Evolutionary conservation across 768 basidiomycete genomes (phyloP).

Genomic region (Mycena leptocephala): DNA sequence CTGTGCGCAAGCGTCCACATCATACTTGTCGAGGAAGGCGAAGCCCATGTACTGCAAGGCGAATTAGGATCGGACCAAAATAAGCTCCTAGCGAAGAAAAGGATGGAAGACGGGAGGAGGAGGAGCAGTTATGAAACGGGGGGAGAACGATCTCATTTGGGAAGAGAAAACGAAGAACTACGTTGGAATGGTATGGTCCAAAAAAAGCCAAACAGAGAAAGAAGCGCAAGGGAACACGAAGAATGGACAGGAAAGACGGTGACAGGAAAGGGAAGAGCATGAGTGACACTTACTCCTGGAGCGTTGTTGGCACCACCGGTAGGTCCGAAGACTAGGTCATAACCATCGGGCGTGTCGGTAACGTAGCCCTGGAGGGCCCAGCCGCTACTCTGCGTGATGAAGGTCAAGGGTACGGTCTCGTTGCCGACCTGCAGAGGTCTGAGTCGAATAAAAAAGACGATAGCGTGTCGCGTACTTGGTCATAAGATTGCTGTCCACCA

Average conservation of each 20-base stretch:
- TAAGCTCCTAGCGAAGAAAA: background rate
- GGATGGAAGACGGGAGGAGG: background rate
- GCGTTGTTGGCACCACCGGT: constrained; percentile 64
- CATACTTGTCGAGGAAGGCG: constrained; percentile 63
- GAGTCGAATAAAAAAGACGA: background rate
- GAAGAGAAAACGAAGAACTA: too few species aligned
- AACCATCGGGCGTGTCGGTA: constrained; percentile 58
- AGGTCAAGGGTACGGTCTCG: constrained; percentile 45
- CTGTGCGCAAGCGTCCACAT: constrained; percentile 62
- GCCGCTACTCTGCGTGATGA: constrained; percentile 62
- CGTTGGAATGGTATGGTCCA: too few species aligned
- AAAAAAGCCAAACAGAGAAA: too few species aligned
- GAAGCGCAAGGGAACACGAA: background rate
- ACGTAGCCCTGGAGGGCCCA: constrained; percentile 54
- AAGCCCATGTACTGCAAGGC: constrained; percentile 64
- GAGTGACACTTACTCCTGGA: constrained; percentile 51
- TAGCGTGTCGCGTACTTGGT: constrained; percentile 24
- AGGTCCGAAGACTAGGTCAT: constrained; percentile 63
- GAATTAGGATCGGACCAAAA: constrained; percentile 20
- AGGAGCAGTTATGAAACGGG: background rate
- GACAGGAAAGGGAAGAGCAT: background rate
- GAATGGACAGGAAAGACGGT: background rate
- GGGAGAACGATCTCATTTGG: too few species aligned
- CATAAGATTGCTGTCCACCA: constrained; percentile 59
- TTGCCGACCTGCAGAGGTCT: constrained; percentile 38